Conservation (phyloP, 495 filamentous ascomycete species). For the Penicillium argentinense region DNA sequence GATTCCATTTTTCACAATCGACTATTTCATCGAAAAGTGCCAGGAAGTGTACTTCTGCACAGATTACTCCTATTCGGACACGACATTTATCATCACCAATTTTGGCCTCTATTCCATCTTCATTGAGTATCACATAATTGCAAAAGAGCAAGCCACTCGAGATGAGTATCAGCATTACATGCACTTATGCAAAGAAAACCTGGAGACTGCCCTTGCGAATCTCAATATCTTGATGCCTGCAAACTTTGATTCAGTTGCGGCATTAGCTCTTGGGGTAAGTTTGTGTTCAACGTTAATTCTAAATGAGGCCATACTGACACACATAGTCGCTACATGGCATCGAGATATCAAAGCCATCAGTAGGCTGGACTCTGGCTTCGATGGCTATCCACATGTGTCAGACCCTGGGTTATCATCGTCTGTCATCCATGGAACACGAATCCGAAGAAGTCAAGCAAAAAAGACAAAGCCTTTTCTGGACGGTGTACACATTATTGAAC, state of each 20-base stretch:
- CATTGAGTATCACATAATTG: conserved; percentile 42
- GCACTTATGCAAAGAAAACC: conserved; percentile 52
- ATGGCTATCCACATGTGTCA: conserved; percentile 60
- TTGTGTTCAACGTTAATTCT: not conserved
- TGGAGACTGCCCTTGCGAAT: conserved; percentile 58
- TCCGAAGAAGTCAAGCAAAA: conserved; percentile 31
- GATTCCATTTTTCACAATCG: conserved; percentile 44
- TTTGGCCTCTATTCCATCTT: conserved; percentile 58
- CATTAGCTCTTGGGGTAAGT: conserved; percentile 57
- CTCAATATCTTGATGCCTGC: conserved; percentile 59
- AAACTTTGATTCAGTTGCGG: conserved; percentile 57
- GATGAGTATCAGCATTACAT: conserved; percentile 42
- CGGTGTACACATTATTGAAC: conserved; percentile 60
- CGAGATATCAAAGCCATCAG: conserved; percentile 61
- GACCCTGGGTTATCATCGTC: conserved; percentile 63
- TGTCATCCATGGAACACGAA: conserved; percentile 51
- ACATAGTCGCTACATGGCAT: conserved; percentile 53
- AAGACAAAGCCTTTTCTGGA: conserved; percentile 58
- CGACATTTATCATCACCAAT: conserved; percentile 56
- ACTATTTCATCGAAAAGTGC: conserved; percentile 58
- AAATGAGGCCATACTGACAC: not conserved
- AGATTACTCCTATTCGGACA: conserved; percentile 55
- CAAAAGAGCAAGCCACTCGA: conserved; percentile 23
- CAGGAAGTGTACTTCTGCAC: conserved; percentile 59
- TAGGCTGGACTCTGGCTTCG: conserved; percentile 62